These are phyloP conservation scores for Suhomyces ambrosiae DNA, from an alignment of 1,139 yeast species.

Conservation along the genomic window DNA sequence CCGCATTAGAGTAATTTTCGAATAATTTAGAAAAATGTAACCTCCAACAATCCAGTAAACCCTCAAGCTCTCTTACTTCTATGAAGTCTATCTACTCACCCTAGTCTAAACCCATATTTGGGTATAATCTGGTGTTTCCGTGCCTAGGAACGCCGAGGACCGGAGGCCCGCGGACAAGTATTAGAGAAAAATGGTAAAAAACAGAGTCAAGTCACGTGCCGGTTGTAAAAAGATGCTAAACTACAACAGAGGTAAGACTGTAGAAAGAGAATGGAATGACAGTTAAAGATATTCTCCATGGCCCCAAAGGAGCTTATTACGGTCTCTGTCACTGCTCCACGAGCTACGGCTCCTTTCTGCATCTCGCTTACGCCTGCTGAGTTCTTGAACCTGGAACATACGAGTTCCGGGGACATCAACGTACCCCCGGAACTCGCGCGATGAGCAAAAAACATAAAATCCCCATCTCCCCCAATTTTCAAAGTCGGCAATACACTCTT, in stretches of 20 bases:
- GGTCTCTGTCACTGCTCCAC: no score
- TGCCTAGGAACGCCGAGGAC: background rate
- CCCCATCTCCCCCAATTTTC: constrained; percentile 3
- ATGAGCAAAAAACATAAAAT: constrained; percentile 14
- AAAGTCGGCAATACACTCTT: constrained; percentile 6
- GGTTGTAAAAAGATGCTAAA: background rate
- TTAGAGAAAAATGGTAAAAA: no score
- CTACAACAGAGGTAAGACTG: background rate
- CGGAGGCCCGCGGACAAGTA: constrained; percentile 4
- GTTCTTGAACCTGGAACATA: no score
- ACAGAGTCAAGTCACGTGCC: constrained; percentile 6
- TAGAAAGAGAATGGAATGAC: background rate
- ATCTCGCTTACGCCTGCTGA: constrained; percentile 8
- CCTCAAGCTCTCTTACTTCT: no score
- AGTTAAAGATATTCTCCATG: no score
- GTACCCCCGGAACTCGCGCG: constrained; percentile 11
- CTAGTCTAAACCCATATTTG: no score
- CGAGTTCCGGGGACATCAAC: no score
- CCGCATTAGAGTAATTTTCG: no score
- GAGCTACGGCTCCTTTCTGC: background rate
- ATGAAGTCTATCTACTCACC: no score
- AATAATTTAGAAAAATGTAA: no score
- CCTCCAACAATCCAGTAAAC: no score
- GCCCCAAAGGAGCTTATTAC: no score
- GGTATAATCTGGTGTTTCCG: background rate